These are phyloP conservation scores for Phaeoacremonium minimum DNA, from an alignment of 2,329 filamentous ascomycete species.

Conservation along the genomic window DNA sequence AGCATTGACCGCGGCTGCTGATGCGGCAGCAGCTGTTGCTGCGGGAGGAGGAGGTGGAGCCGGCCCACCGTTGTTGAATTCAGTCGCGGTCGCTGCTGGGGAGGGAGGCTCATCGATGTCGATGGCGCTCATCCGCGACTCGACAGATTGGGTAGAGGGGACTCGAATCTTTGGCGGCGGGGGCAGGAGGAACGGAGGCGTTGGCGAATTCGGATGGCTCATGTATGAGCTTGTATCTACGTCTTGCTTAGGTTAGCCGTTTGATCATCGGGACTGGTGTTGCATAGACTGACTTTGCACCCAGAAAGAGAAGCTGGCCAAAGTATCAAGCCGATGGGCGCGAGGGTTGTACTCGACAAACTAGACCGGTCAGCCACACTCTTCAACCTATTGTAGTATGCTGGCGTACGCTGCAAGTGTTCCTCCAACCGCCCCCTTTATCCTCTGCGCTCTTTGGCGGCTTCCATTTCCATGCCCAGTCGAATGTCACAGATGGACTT, in stretches of 20 bases:
- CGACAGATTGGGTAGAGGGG: constrained; percentile 81
- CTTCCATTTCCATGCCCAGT: constrained; percentile 97
- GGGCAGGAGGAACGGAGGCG: constrained; percentile 67
- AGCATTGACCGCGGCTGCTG: constrained; percentile 10
- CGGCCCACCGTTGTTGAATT: constrained; percentile 20
- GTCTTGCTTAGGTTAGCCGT: constrained; percentile 5
- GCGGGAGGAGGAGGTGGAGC: constrained; percentile 14
- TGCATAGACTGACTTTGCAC: constrained; percentile 66
- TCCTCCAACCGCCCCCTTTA: constrained; percentile 87
- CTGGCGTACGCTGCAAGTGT: constrained; percentile 75
- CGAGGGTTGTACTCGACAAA: constrained; percentile 97
- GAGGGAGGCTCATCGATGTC: constrained; percentile 62
- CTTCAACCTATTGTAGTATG: not conserved
- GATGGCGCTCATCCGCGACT: constrained; percentile 72
- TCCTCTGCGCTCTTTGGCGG: constrained; percentile 81
- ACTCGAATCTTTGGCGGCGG: constrained; percentile 75
- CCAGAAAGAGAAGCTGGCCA: constrained; percentile 94
- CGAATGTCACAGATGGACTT: constrained; percentile 79
- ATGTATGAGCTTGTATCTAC: constrained; percentile 37
- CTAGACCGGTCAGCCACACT: constrained; percentile 35
- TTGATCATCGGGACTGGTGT: constrained; percentile 2
- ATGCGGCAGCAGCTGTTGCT: constrained; percentile 7
- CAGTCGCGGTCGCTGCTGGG: constrained; percentile 36
- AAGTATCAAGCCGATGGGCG: constrained; percentile 80
- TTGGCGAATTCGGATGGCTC: constrained; percentile 61